Evolutionary conservation across 768 basidiomycete species (phyloP), one percentile per base, ranked within the genome.

Genomic region (Leccinum rimulosum): DNA sequence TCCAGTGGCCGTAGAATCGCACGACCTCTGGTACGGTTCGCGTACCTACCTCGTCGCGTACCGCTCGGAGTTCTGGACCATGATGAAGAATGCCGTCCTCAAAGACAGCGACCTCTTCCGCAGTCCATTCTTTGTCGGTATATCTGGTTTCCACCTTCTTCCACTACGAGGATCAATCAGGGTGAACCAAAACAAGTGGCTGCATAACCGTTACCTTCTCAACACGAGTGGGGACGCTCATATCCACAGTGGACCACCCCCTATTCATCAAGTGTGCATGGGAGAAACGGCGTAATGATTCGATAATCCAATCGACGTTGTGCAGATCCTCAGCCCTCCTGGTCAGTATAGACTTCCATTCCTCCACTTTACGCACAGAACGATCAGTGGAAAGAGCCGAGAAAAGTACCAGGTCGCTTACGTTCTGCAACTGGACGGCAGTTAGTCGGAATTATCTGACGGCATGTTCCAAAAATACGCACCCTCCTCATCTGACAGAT

Each of bases 1-100:
- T 94, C 92, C 92, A 94, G 60, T 84, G 86, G 4, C 86, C 88
- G 65, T 91, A 94, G 73, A 86, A 93, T 17, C 91, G 83, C 30
- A 94, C 91, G 6, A 93, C 84, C 67, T 94, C 93, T 30, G 82
- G 78, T 67, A 92, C 81, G 1, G 85, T 77, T 57, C 91, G 79
- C 3, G 85, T 83, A 25, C 79, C 80, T 47, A 94, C 80, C 67
- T 92, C 89, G 30, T 91, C 88, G 52, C 86, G 78, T 27, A 93
- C 88, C 5, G 84, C 82, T 43, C 90, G 85, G 54, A 94, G 84
- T 68, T 94, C 92, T 12, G 91, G 87, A 31, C 89, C 89, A 63
- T 91, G 83, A n/a, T 77, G 75, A 51, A 76, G 65, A 50, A 93
- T 88, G 5, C 82, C 88, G 63, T 89, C 87, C 68, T 93, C 89